Base-by-base conservation (phyloP, 768 basidiomycete genomes). In the Hypsizygus marmoreus region DNA sequence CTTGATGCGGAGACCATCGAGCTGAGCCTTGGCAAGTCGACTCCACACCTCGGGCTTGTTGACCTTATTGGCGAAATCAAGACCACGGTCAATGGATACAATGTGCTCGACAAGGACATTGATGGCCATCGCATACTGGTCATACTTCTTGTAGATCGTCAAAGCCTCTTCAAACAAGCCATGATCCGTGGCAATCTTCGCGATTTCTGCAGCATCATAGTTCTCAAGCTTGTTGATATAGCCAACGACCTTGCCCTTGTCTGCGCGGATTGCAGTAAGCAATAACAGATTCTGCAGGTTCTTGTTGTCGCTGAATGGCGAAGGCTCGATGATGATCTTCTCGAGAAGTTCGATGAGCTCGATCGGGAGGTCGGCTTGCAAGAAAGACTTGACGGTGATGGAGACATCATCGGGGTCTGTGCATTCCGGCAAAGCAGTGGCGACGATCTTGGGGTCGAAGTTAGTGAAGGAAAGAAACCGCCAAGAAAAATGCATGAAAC, bases 391-490 rank as follows among this genome's bases (percentile, higher is more conserved):
- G 80, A 99, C 97, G 25, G 97, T 97, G 38, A 94, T 75, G 0
- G 97, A 98, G 42, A 99, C 97, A 71, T 99, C 97, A 64, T 98
- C 97, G 2, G 97, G 94, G 57, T 98, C 95, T 17, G 94, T 97
- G 59, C 87, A 91, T 65, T 99, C 97, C 4, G 97, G 95, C 22
- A 99, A 75, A 31, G 95, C 97, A 41, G 95, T 95, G 4, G 95
- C 88, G 42, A 93, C 83, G 51, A 99, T 86, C 86, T 95, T 46
- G 10, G 0, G 24, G 39, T 4, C 41, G 36, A 28, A 38, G 24
- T 19, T 43, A 12, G 47, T 35, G 45, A 25, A 42, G 31, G 14
- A 42, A 40, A 32, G 16, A 16, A 19, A 2, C 38, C 5, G 10
- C 23, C 13, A 14, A 25, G n/a, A 29, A n/a, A 22, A 28, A 17